Base-by-base conservation (phyloP, 305 asterid genomes). In the Fraxinus floribunda region DNA sequence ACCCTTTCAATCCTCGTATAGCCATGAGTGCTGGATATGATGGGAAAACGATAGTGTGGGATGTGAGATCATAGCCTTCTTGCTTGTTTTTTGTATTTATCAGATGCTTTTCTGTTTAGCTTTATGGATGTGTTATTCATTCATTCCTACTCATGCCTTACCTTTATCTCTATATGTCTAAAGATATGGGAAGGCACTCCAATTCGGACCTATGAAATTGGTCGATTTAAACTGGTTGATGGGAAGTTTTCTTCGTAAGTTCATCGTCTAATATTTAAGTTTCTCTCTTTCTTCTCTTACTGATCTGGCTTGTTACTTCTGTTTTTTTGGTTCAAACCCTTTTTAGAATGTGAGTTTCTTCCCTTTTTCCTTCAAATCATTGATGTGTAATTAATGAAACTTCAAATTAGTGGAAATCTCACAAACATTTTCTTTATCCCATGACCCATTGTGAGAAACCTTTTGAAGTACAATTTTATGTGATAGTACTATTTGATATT, bases 11-110 rank as follows among this genome's bases (percentile, higher is more conserved):
- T 84, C 99, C 99, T 83, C 93, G 99, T 57, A 92, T 96, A 68
- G 99, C 99, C 83, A 94, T 96, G 99, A 96, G 99, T 89, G 98
- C 98, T 5, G 99, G 99, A 85, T 96, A 96, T 92, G 99, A 96
- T 86, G 99, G 98, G 87, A 96, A 87, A 91, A 96, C 98, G 41
- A 96, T 96, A 80, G 93, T 96, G 71, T 96, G 99, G 99, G 99
- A 96, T 91, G 99, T 96, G 86, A 94, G 99, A 88, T 84, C 82
- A 34, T 75, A 64, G 74, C 34, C 72, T 41, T 13, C 70, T 39
- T 78, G 77, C 79, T 80, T 72, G 52, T 83, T 62, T 81, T 84
- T 75, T 81, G 57, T 80, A 34, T 60, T 75, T 85, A 38, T 76
- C 60, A 18, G 49, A 52, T 66, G 78, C 52, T 70, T 60, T 66